phyloP scores from a whole-genome alignment of 1,139 yeast genomes.

The Taiozyma sp. region DNA sequence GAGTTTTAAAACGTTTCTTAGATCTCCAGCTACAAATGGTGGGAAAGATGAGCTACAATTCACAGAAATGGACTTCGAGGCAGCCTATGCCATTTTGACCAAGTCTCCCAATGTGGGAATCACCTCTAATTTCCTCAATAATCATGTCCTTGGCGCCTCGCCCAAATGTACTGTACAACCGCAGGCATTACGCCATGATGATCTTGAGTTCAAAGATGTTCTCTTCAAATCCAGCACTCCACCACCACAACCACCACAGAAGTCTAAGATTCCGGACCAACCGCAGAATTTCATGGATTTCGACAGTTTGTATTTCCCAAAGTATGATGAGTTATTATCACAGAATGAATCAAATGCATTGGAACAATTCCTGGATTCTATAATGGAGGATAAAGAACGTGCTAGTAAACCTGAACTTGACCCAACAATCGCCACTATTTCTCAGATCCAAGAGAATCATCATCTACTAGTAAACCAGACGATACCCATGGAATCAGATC shows the following conservation, averaged over 20 bases:
- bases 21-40: constrained; percentile 5
- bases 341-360: constrained; percentile 31
- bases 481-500: neutral
- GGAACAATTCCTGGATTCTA: constrained; percentile 35
- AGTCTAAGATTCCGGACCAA: neutral
- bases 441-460: neutral
- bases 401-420: neutral
- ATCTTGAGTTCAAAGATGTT: neutral
- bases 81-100: constrained; percentile 22
- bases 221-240: constrained; percentile 9
- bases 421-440: neutral
- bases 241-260: constrained; percentile 4
- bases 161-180: neutral
- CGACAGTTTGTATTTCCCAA: constrained; percentile 6
- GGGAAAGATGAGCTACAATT: constrained; percentile 5
- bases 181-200: neutral
- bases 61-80: constrained; percentile 22
- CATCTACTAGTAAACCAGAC: neutral
- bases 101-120: constrained; percentile 13
- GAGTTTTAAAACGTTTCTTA: constrained; percentile 5
- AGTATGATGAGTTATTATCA: constrained; percentile 15
- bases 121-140: neutral
- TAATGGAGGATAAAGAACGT: constrained; percentile 28
- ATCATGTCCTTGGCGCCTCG: neutral
- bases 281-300: constrained; percentile 1